A percentile compares a stretch with the other conserved stretches of the same genome.
phyloP scores from a whole-genome alignment of 164 flowering plant species.

The Sedum album region DNA sequence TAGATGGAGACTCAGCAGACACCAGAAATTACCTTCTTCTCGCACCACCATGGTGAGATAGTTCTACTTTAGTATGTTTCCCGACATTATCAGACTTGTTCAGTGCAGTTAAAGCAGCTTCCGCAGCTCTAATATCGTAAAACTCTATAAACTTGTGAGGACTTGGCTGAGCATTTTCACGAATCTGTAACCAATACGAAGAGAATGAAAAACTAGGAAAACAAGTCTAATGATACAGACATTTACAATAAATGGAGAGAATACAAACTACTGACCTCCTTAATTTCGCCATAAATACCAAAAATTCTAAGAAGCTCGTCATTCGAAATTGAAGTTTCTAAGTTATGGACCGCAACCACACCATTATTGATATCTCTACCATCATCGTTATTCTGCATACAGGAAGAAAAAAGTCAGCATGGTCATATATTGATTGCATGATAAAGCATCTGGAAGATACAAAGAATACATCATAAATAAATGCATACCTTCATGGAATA shows the following conservation, averaged over 20 bases:
- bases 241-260: background rate
- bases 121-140: constrained; percentile 28
- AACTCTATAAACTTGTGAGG: constrained; percentile 27
- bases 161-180: constrained; percentile 41
- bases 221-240: background rate
- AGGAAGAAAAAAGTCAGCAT: background rate
- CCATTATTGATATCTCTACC: constrained; percentile 63
- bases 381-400: constrained; percentile 47
- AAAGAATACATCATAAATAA: background rate
- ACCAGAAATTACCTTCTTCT: constrained; percentile 4
- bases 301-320: constrained; percentile 57
- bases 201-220: background rate
- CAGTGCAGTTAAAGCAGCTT: constrained; percentile 58
- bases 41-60: constrained; percentile 26
- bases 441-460: constrained; percentile 16
- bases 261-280: constrained; percentile 39
- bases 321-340: constrained; percentile 62
- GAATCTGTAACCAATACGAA: constrained; percentile 33
- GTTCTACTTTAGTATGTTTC: constrained; percentile 25
- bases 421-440: too few relatives aligned
- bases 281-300: constrained; percentile 69
- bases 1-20: background rate
- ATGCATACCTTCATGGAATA: constrained; percentile 53
- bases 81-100: constrained; percentile 44
- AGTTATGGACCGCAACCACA: constrained; percentile 49